Base-by-base conservation (phyloP, 2,329 filamentous ascomycete genomes). In the Xylariaceae sp. region DNA sequence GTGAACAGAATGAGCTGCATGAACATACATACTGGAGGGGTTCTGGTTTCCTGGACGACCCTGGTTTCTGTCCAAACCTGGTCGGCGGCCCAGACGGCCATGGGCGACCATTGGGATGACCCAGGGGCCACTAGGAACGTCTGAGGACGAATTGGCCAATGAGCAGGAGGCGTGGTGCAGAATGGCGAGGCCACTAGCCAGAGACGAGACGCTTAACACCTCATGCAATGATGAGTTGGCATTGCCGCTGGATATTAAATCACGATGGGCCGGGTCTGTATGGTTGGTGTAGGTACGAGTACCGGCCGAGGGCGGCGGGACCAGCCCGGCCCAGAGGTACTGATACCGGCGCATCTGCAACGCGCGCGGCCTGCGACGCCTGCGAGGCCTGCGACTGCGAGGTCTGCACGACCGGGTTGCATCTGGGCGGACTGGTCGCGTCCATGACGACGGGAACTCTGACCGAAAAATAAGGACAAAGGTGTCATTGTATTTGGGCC, bases 141-240 rank as follows among this genome's bases (percentile, higher is more conserved):
- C 63, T 59, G 60, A 63, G 61, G 60, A 58, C 66, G 57, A 30
- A 67, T 66, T 64, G 67, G 60, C 69, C 69, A 71, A 71, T 70
- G 61, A 61, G 51, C n/a, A 48, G 23, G 45, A 58, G 30, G 50
- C 56, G 62, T 55, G 63, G 61, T 64, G 64, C 66, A 66, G 69
- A 68, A 66, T 70, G 70, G 72, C 73, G 67, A 75, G 72, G 73
- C 72, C 74, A 73, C 73, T 74, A 75, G 74, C 74, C 71, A 74
- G 69, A 74, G 71, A 71, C 73, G 70, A 74, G 75, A 74, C 69
- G 73, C 74, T 74, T 71, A 74, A 74, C 74, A 75, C 70, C 78
- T 80, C 80, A 89, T 87, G 87, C 85, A 88, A 75, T 84, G 86
- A 88, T 89, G 87, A 86, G 86, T 83, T 89, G 87, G 85, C 86